Evolutionary conservation across 2,329 filamentous ascomycete species (phyloP).

Genomic region (Apiospora koreana): DNA sequence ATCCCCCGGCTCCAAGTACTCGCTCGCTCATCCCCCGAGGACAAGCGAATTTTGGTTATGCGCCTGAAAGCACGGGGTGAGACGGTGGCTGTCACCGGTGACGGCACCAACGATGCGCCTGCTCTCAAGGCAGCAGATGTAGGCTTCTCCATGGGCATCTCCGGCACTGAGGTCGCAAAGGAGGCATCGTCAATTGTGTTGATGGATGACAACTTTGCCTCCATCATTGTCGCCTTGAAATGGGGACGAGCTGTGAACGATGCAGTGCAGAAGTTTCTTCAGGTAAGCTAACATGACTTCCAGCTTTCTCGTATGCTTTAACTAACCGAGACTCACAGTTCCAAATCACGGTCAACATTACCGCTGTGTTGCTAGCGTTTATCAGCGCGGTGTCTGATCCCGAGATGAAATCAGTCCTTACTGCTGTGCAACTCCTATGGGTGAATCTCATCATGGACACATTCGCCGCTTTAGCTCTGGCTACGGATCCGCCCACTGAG

Average conservation of each 20-base stretch:
- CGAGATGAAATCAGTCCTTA: slow-evolving; percentile 60
- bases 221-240: slow-evolving; percentile 66
- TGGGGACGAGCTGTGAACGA: slow-evolving; percentile 73
- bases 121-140: slow-evolving; percentile 67
- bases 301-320: background rate
- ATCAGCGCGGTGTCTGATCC: slow-evolving; percentile 60
- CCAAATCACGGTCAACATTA: slow-evolving; percentile 71
- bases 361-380: slow-evolving; percentile 65
- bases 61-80: slow-evolving; percentile 63
- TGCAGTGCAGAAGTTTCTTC: slow-evolving; percentile 67
- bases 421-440: slow-evolving; percentile 68
- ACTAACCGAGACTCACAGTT: slow-evolving; percentile 39
- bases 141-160: slow-evolving; percentile 69
- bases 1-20: slow-evolving; percentile 64
- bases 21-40: slow-evolving; percentile 66
- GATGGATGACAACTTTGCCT: slow-evolving; percentile 66
- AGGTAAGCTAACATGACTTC: slow-evolving; percentile 36
- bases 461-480: slow-evolving; percentile 65
- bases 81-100: slow-evolving; percentile 65
- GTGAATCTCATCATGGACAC: slow-evolving; percentile 73
- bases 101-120: slow-evolving; percentile 68
- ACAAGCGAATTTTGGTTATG: slow-evolving; percentile 64
- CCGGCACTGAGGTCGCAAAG: slow-evolving; percentile 68
- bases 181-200: slow-evolving; percentile 70
- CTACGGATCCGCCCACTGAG: slow-evolving; percentile 62